These are phyloP conservation scores for Fusarium mexicanum DNA, from an alignment of 2,329 filamentous ascomycete species.

Conservation along the genomic window DNA sequence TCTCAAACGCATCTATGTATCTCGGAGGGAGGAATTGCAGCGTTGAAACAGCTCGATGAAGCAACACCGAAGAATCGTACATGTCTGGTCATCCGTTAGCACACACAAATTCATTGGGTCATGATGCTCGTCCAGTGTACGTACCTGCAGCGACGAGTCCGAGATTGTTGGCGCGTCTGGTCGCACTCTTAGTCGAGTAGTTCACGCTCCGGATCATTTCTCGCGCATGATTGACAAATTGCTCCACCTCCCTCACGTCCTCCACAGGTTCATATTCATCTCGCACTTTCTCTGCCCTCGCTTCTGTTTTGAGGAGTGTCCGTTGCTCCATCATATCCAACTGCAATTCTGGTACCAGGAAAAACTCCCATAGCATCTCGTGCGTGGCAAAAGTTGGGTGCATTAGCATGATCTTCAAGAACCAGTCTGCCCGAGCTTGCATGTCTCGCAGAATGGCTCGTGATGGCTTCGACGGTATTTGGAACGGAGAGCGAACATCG, in stretches of 20 bases:
- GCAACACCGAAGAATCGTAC: slow-evolving; percentile 69
- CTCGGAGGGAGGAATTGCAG: slow-evolving; percentile 73
- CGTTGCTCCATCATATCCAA: slow-evolving; percentile 89
- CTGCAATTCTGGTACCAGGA: slow-evolving; percentile 93
- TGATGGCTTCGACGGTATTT: slow-evolving; percentile 92
- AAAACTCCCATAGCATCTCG: slow-evolving; percentile 98
- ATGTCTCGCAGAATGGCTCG: slow-evolving; percentile 86
- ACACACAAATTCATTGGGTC: slow-evolving; percentile 20
- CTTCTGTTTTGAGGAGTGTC: slow-evolving; percentile 85
- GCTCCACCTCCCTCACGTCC: slow-evolving; percentile 87
- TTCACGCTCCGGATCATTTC: slow-evolving; percentile 90
- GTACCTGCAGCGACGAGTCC: slow-evolving; percentile 71
- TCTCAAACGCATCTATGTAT: slow-evolving; percentile 76
- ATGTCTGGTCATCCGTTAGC: slow-evolving; percentile 65
- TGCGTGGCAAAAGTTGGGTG: slow-evolving; percentile 96
- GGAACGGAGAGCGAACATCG: slow-evolving; percentile 85
- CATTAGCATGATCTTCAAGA: slow-evolving; percentile 83
- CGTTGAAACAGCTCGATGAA: slow-evolving; percentile 62
- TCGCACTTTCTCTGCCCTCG: slow-evolving; percentile 81
- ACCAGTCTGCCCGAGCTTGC: slow-evolving; percentile 86
- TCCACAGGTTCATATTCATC: slow-evolving; percentile 90
- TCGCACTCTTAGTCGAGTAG: slow-evolving; percentile 82
- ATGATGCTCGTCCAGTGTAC: slow-evolving; percentile 27
- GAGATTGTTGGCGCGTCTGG: slow-evolving; percentile 80
- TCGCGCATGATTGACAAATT: slow-evolving; percentile 89